Conservation (phyloP, 2,329 filamentous ascomycete genomes). For the Venturia nashicola region DNA sequence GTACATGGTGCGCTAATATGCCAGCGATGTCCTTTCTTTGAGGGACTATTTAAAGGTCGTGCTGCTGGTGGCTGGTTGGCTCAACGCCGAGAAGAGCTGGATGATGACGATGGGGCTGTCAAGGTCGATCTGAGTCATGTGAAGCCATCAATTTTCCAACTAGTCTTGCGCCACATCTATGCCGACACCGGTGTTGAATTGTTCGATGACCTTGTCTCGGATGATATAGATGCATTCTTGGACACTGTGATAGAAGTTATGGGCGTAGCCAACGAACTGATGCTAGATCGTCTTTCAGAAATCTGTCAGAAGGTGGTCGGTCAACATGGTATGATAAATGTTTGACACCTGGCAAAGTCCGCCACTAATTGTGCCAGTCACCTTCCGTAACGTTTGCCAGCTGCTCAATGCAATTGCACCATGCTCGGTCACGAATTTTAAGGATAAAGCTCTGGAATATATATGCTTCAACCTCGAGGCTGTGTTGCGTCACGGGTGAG, state of each 20-base stretch:
- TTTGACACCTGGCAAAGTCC: neutral
- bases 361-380: slow-evolving; percentile 38
- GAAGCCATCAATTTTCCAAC: slow-evolving; percentile 56
- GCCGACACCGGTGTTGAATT: slow-evolving; percentile 68
- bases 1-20: slow-evolving; percentile 73
- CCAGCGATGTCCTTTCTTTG: slow-evolving; percentile 81
- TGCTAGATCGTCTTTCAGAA: slow-evolving; percentile 83
- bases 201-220: slow-evolving; percentile 63
- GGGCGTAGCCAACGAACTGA: slow-evolving; percentile 81
- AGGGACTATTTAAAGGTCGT: slow-evolving; percentile 79
- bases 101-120: slow-evolving; percentile 34
- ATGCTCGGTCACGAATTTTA: slow-evolving; percentile 74
- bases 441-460: slow-evolving; percentile 78
- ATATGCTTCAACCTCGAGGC: slow-evolving; percentile 83
- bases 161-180: slow-evolving; percentile 74
- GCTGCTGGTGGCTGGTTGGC: slow-evolving; percentile 76
- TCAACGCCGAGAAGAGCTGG: slow-evolving; percentile 34
- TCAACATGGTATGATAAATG: slow-evolving; percentile 47
- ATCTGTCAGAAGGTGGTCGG: slow-evolving; percentile 79
- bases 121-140: slow-evolving; percentile 77
- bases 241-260: slow-evolving; percentile 88
- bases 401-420: slow-evolving; percentile 78
- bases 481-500: slow-evolving; percentile 74
- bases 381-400: slow-evolving; percentile 70
- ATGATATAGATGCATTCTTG: slow-evolving; percentile 69